Conservation (phyloP, 192 early-diverging fungal genomes). For the Glomus cerebriforme region DNA sequence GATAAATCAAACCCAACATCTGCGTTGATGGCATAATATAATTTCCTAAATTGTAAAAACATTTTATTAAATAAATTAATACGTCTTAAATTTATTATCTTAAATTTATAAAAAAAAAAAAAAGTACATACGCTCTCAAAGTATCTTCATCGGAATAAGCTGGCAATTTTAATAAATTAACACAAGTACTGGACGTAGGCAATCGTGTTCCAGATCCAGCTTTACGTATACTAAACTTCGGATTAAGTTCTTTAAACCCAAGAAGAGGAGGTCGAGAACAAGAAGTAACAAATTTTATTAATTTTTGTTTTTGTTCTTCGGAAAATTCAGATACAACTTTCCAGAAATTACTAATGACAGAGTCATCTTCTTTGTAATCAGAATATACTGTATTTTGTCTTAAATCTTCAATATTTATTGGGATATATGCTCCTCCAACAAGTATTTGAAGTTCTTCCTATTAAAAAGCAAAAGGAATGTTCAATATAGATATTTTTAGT, state of each 20-base stretch:
- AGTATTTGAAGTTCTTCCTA: slow-evolving; percentile 88
- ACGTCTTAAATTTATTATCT: no score
- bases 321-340: slow-evolving; percentile 45
- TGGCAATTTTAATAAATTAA: slow-evolving; percentile 92
- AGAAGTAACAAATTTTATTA: slow-evolving; percentile 89
- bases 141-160: slow-evolving; percentile 61
- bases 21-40: slow-evolving; percentile 82
- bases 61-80: slow-evolving; percentile 12
- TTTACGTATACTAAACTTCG: slow-evolving; percentile 70
- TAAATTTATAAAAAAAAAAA: neutral
- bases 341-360: slow-evolving; percentile 77
- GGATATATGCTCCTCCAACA: slow-evolving; percentile 74
- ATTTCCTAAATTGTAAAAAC: slow-evolving; percentile 60
- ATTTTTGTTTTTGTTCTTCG: slow-evolving; percentile 51
- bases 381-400: slow-evolving; percentile 72
- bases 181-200: slow-evolving; percentile 80
- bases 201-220: slow-evolving; percentile 71
- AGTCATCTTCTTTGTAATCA: slow-evolving; percentile 69
- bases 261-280: slow-evolving; percentile 89
- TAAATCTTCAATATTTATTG: slow-evolving; percentile 80
- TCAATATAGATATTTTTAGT: neutral
- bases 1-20: slow-evolving; percentile 92
- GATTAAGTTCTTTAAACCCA: slow-evolving; percentile 80
- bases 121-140: slow-evolving; percentile 54
- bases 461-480: slow-evolving; percentile 14